Evolutionary conservation across 202 grass and related monocot species (phyloP), one percentile per base, ranked within the genome.

Genomic region (Hordeum pubiflorum): DNA sequence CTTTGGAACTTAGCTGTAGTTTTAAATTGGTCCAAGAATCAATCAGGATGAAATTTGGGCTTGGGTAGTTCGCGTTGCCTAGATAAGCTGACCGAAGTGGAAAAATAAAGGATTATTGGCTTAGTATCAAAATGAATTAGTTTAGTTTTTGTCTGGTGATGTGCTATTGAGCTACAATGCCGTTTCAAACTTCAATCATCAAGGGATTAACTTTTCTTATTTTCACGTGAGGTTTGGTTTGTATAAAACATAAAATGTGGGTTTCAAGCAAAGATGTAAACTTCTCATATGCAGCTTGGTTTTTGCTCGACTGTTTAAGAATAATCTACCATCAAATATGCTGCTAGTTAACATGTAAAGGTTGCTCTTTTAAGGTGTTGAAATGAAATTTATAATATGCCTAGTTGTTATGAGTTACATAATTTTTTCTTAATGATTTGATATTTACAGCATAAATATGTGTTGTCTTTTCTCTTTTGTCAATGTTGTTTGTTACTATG

Each of bases 61-160:
- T 63, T 56, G 26, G 64, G 23, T 78, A 64, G 58, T 24, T 79
- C 6, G 17, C 64, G 85, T 43, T 74, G 67, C 58, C 64, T 15
- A 79, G 33, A 11, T 34, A 66, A 38, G 22, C 63, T 44, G 62
- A 44, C 26, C 7, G 7, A 24, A 69, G 6, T 54, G 5, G 6
- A 10, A 39, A 10, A 39, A 39, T 69, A 38, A 75, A 40, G 33
- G 38, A 32, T 75, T 79, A 38, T 60, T n/a, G 41, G 2, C 13
- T 1, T 58, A 65, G 4, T 72, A 10, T 40, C 18, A 50, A 32
- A 54, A 24, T 61, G 12, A 14, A 75, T 24, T 12, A 7, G 15
- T 6, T 8, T 70, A 80, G 39, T 1, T 76, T 63, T 36, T 43
- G 32, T 37, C 5, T 9, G 5, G 24, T 56, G 38, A 0, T 64